Evolutionary conservation across 2,329 filamentous ascomycete genomes (phyloP).

Genomic region (Xylariales sp.): DNA sequence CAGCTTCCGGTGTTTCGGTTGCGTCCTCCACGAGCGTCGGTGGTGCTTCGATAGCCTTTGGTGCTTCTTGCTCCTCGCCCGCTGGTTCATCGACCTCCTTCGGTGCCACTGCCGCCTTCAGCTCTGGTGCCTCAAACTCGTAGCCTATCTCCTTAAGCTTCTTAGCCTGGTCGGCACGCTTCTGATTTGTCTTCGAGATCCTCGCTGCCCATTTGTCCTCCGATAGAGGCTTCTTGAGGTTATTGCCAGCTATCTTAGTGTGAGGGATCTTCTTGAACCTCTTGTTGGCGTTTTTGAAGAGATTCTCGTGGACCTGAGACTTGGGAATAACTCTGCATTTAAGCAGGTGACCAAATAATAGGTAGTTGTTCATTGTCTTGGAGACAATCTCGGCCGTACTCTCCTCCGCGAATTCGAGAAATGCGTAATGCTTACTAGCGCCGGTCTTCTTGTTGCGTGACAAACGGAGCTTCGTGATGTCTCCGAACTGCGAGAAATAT

Average conservation of each 20-base stretch:
- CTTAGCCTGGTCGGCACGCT: conserved; percentile 62
- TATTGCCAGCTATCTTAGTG: conserved; percentile 77
- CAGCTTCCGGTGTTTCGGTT: conserved; percentile 15
- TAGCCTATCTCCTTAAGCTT: conserved; percentile 80
- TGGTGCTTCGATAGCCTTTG: conserved; percentile 35
- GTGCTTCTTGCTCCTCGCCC: conserved; percentile 29
- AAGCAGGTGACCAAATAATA: conserved; percentile 89
- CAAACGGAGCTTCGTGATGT: conserved; percentile 70
- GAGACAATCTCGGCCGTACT: conserved; percentile 80
- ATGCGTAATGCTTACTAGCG: conserved; percentile 87
- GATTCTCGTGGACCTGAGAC: conserved; percentile 71
- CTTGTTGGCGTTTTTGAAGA: conserved; percentile 87
- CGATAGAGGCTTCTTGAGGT: conserved; percentile 67
- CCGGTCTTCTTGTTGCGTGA: conserved; percentile 92
- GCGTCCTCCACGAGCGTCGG: conserved; percentile 25
- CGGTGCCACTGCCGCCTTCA: conserved; percentile 54
- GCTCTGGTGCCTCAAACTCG: conserved; percentile 67
- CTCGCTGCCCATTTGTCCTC: conserved; percentile 75
- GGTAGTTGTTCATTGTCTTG: conserved; percentile 96
- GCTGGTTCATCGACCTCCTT: conserved; percentile 30
- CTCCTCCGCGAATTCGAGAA: conserved; percentile 83
- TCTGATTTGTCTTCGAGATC: conserved; percentile 67
- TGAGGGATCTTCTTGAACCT: conserved; percentile 86
- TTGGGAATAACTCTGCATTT: conserved; percentile 76
- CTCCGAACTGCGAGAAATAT: conserved; percentile 92